phyloP scores from a whole-genome alignment of 768 basidiomycete genomes.

The Lepiota venenata region DNA sequence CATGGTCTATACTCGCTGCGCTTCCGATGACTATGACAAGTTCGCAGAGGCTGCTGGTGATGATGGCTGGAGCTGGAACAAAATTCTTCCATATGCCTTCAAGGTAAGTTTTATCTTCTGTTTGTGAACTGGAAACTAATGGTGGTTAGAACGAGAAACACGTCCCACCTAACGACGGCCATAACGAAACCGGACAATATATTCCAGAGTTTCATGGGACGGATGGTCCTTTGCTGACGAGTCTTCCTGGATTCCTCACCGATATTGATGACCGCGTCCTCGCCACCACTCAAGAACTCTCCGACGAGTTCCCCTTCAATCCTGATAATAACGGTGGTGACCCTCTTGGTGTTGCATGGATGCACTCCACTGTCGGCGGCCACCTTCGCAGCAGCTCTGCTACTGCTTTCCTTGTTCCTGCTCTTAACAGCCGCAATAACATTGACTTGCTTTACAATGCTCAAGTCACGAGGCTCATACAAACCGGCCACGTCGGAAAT shows the following conservation, averaged over 20 bases:
- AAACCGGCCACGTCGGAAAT: slow-evolving; percentile 10
- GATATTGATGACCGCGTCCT: slow-evolving; percentile 31
- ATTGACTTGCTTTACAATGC: slow-evolving; percentile 30
- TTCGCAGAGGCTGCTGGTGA: slow-evolving; percentile 30
- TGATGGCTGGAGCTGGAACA: slow-evolving; percentile 34
- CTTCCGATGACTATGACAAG: slow-evolving; percentile 34
- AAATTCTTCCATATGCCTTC: slow-evolving; percentile 28
- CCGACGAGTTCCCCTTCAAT: slow-evolving; percentile 30
- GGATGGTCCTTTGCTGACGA: slow-evolving; percentile 28
- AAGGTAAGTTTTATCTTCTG: slow-evolving; percentile 20
- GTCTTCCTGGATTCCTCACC: slow-evolving; percentile 26
- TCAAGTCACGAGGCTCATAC: slow-evolving; percentile 23
- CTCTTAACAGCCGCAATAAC: slow-evolving; percentile 25
- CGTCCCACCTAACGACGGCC: slow-evolving; percentile 33
- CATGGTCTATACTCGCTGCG: slow-evolving; percentile 23
- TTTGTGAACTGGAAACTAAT: background rate
- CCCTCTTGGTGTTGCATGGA: slow-evolving; percentile 32
- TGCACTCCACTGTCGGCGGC: slow-evolving; percentile 26
- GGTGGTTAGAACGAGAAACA: slow-evolving; percentile 31
- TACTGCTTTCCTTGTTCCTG: slow-evolving; percentile 28
- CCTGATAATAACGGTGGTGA: slow-evolving; percentile 31
- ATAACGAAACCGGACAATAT: slow-evolving; percentile 33
- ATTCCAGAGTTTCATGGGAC: slow-evolving; percentile 34
- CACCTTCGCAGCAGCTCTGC: slow-evolving; percentile 35
- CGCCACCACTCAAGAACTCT: slow-evolving; percentile 29